Evolutionary conservation across 345 rosid species (phyloP).

Genomic region (Lepidium didymum): DNA sequence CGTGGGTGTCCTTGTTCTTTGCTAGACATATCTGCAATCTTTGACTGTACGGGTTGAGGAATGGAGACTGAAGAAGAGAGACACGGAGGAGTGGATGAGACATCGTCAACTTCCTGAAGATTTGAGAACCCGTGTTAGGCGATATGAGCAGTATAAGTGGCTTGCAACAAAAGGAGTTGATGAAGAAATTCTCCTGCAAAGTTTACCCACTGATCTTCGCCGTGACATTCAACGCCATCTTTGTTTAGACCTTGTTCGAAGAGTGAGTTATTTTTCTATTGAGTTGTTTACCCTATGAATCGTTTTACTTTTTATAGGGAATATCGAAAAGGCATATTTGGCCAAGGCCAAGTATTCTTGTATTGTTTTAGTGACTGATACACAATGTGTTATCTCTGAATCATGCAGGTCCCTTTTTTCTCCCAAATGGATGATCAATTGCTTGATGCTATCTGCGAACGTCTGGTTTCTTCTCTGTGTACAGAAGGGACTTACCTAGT

Average conservation of each 20-base stretch:
- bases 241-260: constrained; percentile 86
- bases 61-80: constrained; percentile 89
- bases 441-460: constrained; percentile 94
- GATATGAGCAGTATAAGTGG: constrained; percentile 86
- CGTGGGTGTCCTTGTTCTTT: constrained; percentile 8
- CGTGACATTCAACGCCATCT: constrained; percentile 85
- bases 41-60: constrained; percentile 82
- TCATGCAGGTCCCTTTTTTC: constrained; percentile 78
- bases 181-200: constrained; percentile 67
- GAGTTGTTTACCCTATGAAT: not conserved
- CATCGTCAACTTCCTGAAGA: constrained; percentile 92
- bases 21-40: constrained; percentile 84
- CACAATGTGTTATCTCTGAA: not conserved
- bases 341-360: not conserved
- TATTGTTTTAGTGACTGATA: not conserved
- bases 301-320: not conserved
- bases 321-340: not conserved
- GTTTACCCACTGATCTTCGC: constrained; percentile 85
- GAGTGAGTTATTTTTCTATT: constrained; percentile 40
- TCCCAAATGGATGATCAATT: constrained; percentile 96
- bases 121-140: constrained; percentile 52
- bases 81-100: constrained; percentile 95
- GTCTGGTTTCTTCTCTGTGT: constrained; percentile 64
- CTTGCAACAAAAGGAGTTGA: constrained; percentile 85
- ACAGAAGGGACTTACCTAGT: constrained; percentile 79